Base-by-base conservation (phyloP, 192 early-diverging fungal species). In the Entomortierella parvispora region DNA sequence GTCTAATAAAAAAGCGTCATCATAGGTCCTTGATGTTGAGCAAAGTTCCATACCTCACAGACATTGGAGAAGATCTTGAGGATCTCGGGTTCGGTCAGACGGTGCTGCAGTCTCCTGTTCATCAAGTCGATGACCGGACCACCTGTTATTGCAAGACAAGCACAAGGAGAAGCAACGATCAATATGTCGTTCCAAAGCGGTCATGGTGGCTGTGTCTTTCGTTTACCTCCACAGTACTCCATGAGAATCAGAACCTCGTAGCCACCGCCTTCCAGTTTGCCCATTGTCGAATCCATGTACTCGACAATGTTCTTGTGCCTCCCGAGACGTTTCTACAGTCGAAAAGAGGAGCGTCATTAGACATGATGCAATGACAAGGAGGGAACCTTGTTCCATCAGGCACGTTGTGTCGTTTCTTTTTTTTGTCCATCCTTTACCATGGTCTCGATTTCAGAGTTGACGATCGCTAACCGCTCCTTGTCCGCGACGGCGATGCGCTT, bases 51-150 rank as follows among this genome's bases (percentile, higher is more conserved):
- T 81, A 86, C 85, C 76, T 86, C 87, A 62, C 93, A 91, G 23
- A 94, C 85, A 69, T 96, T 90, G 44, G 84, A 86, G 67, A 97
- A 99, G 40, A 99, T 97, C 53, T 85, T 88, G 69, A 97, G 84
- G 43, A 99, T 90, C 66, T 95, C 94, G n/a, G 80, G 63, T 71
- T 97, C 95, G 23, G 85, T 90, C 37, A 97, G 82, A 22, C 92
- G 84, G 46, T 84, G 82, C 20, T 88, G 83, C 29, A 96, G 81
- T 40, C 90, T 84, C 52, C 88, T 87, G 80, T 97, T 97, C 86
- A 99, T 91, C 62, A 94, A 88, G 65, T 94, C 91, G 50, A 96
- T 91, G 11, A 94, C 84, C 47, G 89, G 86, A 22, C 94, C 94
- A 22, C 93, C 91, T 90, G 44, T 51, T 51, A 8, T 9, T 49